A percentile compares a stretch with the other conserved stretches of the same genome.
Conservation (phyloP, 2,329 filamentous ascomycete genomes). For the Immersiporthe knoxdaviesiana region DNA sequence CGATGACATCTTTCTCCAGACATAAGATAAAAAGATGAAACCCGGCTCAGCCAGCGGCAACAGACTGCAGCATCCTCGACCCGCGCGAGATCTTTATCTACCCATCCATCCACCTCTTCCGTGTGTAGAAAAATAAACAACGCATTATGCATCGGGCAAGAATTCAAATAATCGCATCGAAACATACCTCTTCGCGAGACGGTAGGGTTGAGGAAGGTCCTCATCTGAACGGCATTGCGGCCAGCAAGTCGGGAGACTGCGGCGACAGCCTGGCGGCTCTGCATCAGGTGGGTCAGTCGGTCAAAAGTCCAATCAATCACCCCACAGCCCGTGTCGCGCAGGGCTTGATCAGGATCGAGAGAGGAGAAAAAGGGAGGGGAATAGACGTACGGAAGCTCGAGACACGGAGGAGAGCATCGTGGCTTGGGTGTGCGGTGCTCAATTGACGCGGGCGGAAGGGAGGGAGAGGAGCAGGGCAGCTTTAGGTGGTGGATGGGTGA, state of each 20-base stretch:
- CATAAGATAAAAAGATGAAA: not conserved
- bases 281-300: conserved; percentile 28
- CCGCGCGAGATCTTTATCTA: not conserved
- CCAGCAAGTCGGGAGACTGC: conserved; percentile 54
- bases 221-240: conserved; percentile 52
- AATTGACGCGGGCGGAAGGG: conserved; percentile 43
- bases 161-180: conserved; percentile 5
- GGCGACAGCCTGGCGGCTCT: conserved; percentile 56
- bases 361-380: conserved; percentile 8
- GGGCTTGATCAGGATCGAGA: not conserved
- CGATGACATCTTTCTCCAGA: conserved; percentile 15
- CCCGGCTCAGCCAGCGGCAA: conserved; percentile 9
- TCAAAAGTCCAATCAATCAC: conserved; percentile 13
- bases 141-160: not conserved
- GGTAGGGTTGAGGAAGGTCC: conserved; percentile 64
- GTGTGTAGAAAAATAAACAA: not conserved
- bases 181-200: conserved; percentile 65
- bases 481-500: conserved; percentile 39
- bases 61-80: not conserved
- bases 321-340: not conserved
- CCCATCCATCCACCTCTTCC: conserved; percentile 1
- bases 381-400: conserved; percentile 58
- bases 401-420: conserved; percentile 62
- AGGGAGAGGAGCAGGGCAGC: conserved; percentile 33
- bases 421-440: conserved; percentile 51